Evolutionary conservation across 257 asterid species (phyloP), one percentile per base, ranked within the genome.

Genomic region (Rhazya stricta): DNA sequence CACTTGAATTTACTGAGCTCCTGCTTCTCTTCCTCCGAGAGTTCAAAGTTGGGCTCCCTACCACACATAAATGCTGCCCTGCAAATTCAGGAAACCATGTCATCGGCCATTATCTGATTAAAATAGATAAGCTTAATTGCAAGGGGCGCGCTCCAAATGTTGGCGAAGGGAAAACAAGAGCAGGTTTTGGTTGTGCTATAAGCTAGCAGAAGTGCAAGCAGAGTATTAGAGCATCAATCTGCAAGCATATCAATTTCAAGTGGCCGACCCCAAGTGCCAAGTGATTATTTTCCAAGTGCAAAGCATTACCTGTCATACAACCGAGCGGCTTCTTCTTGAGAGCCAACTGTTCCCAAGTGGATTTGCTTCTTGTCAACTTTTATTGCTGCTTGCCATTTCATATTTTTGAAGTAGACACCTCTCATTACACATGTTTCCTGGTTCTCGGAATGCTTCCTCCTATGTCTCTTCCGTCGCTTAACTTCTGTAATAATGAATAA

Each of bases 301-400:
- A 0, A 56, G 11, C 37, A 7, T 67, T 83, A 94, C 98, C 97
- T 88, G 88, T 94, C 98, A 39, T 94, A 94, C 21, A 94, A 79
- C 62, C 94, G 86, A 73, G 97, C 98, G 34, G 98, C 98, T 80
- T 91, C 97, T 85, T 91, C 96, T 79, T 94, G 96, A 78, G 98
- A 89, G 57, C 97, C 91, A 48, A 94, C 97, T 10, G 98, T 90
- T 53, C 98, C 97, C 84, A 92, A 78, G 83, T 94, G 98, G 85
- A 91, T 90, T 83, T 94, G 98, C 85, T 90, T 94, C 88, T 91
- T 94, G 79, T 94, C 97, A 48, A 94, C 97, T 75, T 94, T 94
- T 56, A 94, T 94, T 6, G 98, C 98, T n/a, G 98, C 98, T 88
- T 94, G 98, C 98, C 98, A 94, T 85, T 94, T 94, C 91, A 90